phyloP scores from a whole-genome alignment of 2,329 filamentous ascomycete genomes.

The Pyrenochaeta sp. region DNA sequence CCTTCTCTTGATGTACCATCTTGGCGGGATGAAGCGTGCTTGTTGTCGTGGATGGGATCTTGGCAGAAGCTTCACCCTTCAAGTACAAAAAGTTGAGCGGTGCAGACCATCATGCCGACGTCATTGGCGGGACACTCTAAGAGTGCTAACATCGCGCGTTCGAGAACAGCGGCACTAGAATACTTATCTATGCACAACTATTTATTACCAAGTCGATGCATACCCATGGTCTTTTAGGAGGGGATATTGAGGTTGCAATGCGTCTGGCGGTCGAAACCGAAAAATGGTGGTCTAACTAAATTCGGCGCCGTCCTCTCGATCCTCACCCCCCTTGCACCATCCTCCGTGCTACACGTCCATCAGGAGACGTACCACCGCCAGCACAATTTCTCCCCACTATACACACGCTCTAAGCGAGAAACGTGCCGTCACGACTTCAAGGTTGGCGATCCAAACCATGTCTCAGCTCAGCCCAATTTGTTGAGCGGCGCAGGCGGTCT shows the following conservation, averaged over 20 bases:
- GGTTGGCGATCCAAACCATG: not conserved
- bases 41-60: not conserved
- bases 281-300: no score
- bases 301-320: no score
- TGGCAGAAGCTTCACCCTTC: not conserved
- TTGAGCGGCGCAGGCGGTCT: not conserved
- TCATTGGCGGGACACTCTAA: not conserved
- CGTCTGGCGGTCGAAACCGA: no score
- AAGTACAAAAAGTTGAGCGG: not conserved
- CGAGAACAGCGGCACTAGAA: not conserved
- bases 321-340: not conserved
- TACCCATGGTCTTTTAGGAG: no score
- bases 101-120: not conserved
- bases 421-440: not conserved
- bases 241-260: no score
- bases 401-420: not conserved
- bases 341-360: not conserved
- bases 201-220: not conserved
- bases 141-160: not conserved
- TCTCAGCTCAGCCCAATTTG: not conserved
- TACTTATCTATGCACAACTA: not conserved
- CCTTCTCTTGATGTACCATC: conserved; percentile 21
- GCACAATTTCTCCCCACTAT: not conserved
- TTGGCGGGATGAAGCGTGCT: not conserved
- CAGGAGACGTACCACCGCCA: not conserved